A percentile compares a stretch with the other conserved stretches of the same genome.
Conservation (phyloP, 176 grass and related monocot species). For the Oropetium thomaeum region DNA sequence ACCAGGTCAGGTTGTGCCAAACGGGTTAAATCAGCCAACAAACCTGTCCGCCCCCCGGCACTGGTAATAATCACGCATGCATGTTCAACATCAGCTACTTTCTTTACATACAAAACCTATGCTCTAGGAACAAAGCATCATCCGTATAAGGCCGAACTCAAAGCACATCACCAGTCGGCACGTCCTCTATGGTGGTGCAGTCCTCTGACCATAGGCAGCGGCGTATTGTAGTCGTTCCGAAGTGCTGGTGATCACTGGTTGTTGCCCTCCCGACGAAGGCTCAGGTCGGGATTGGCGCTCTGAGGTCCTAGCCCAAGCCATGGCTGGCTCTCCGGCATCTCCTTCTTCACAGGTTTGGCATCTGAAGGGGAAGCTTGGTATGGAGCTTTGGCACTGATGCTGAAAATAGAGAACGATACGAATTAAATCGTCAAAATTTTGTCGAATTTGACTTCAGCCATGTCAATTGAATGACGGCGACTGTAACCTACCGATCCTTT, state of each 20-base stretch:
- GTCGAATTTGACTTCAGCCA: neutral
- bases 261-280: neutral
- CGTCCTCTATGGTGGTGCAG: neutral
- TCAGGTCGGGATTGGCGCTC: neutral
- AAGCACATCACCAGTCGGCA: neutral
- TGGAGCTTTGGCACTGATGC: constrained; percentile 52
- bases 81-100: constrained; percentile 9
- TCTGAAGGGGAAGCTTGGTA: constrained; percentile 47
- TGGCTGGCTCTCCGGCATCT: constrained; percentile 42
- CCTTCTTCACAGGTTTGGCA: constrained; percentile 32
- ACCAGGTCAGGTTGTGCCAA: neutral
- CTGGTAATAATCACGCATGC: neutral
- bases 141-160: neutral
- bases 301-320: constrained; percentile 65
- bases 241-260: neutral
- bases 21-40: neutral
- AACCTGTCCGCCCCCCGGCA: constrained; percentile 4
- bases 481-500: constrained; percentile 68
- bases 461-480: neutral
- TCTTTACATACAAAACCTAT: constrained; percentile 33
- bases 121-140: neutral
- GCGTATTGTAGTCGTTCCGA: neutral
- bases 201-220: neutral
- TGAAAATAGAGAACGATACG: constrained; percentile 28
- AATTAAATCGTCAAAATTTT: neutral